Evolutionary conservation across 108 stramenopile species (phyloP).

Genomic region (Bacterosira constricta): DNA sequence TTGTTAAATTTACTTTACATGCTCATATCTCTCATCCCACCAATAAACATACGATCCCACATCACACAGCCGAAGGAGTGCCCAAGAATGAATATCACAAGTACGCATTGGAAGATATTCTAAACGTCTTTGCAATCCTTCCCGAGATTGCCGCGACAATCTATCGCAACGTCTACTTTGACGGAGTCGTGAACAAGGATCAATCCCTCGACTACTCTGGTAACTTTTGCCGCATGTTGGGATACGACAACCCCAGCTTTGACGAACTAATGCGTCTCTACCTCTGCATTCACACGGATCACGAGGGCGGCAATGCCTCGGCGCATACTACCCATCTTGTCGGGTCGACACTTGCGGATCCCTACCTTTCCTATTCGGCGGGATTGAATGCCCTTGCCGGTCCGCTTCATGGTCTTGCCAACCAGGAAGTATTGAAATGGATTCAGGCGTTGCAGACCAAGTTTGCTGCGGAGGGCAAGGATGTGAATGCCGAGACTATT

Average conservation of each 20-base stretch:
- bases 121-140: conserved; percentile 93
- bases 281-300: conserved; percentile 99
- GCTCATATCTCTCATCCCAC: too few species aligned
- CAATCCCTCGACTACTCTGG: conserved; percentile 94
- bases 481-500: conserved; percentile 96
- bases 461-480: conserved; percentile 95
- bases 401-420: conserved; percentile 98
- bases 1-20: too few species aligned
- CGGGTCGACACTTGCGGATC: conserved; percentile 95
- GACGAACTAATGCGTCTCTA: conserved; percentile 99
- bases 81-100: conserved; percentile 96
- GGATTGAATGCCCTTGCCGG: conserved; percentile 98
- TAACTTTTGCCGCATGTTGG: conserved; percentile 99
- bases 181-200: conserved; percentile 94
- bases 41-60: too few species aligned
- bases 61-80: conserved; percentile 74
- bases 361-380: conserved; percentile 94
- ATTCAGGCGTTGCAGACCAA: conserved; percentile 93
- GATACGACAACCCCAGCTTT: conserved; percentile 91
- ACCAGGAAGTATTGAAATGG: conserved; percentile 99
- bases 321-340: conserved; percentile 99
- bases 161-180: conserved; percentile 96
- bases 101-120: conserved; percentile 93
- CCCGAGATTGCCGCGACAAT: conserved; percentile 98
- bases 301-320: conserved; percentile 99